phyloP scores from a whole-genome alignment of 208 protist species.

The Wallacemonas collosoma region DNA sequence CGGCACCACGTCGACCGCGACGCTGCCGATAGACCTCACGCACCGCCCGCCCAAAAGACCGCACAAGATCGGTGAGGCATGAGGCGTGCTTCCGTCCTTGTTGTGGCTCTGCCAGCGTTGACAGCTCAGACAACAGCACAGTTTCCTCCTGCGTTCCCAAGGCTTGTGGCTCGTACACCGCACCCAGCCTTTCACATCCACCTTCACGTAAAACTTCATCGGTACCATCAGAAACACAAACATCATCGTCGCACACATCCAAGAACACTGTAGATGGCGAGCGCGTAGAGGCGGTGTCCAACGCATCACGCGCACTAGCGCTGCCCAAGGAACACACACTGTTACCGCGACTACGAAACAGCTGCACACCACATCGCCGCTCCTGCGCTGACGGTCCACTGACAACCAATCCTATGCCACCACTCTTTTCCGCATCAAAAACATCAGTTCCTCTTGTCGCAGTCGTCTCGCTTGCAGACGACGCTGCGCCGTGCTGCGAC shows the following conservation, averaged over 20 bases:
- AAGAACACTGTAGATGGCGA: no score
- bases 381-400: no score
- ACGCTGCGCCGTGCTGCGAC: no score
- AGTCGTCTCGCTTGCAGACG: no score
- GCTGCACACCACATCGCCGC: neutral
- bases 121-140: no score
- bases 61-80: neutral
- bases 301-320: no score
- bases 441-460: no score
- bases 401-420: no score
- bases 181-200: neutral
- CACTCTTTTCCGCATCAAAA: no score
- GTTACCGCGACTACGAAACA: neutral
- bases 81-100: neutral
- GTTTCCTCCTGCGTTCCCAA: neutral
- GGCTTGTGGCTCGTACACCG: no score
- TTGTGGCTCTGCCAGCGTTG: no score
- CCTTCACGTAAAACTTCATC: neutral
- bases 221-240: neutral
- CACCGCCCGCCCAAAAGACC: neutral
- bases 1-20: slow-evolving; percentile 41
- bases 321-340: neutral
- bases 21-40: neutral
- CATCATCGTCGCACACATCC: neutral
- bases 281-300: no score